Conservation (phyloP, 306 rosid genomes). For the Vigna reflexopilosa region DNA sequence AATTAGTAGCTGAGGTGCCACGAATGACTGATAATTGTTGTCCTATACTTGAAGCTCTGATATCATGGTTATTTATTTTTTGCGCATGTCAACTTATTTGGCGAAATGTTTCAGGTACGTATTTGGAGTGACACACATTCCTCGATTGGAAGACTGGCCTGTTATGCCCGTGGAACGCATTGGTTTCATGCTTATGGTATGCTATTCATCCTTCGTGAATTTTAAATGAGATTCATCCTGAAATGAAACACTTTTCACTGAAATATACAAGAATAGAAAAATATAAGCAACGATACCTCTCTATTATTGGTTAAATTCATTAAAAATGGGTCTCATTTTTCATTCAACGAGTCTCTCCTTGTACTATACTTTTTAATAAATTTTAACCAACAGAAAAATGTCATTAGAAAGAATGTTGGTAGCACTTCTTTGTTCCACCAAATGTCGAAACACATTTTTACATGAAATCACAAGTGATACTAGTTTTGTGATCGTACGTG, state of each 20-base stretch:
- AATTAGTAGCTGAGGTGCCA: not conserved
- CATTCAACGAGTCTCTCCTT: not conserved
- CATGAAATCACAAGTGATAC: not conserved
- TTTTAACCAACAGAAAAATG: not conserved
- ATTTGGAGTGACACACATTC: constrained; percentile 82
- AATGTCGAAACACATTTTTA: not conserved
- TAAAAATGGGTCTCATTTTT: not conserved
- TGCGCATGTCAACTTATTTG: constrained; percentile 24
- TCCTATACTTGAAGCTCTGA: not conserved
- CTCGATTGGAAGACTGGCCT: constrained; percentile 89
- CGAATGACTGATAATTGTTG: not conserved
- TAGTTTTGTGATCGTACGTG: not conserved
- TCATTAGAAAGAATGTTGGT: not conserved
- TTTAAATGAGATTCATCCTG: not conserved
- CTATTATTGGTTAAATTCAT: not conserved
- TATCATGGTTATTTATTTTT: not conserved
- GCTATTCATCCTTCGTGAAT: constrained; percentile 13
- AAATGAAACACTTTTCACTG: not conserved
- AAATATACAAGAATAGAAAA: not conserved
- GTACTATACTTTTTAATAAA: too few species aligned
- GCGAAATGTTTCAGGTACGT: constrained; percentile 63
- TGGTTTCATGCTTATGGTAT: constrained; percentile 81
- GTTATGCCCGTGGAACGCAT: constrained; percentile 84
- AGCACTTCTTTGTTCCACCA: not conserved
- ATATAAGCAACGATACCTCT: not conserved